A percentile compares a stretch with the other conserved stretches of the same genome.
phyloP scores from a whole-genome alignment of 495 filamentous ascomycete genomes.

The Penicillium daleae region DNA sequence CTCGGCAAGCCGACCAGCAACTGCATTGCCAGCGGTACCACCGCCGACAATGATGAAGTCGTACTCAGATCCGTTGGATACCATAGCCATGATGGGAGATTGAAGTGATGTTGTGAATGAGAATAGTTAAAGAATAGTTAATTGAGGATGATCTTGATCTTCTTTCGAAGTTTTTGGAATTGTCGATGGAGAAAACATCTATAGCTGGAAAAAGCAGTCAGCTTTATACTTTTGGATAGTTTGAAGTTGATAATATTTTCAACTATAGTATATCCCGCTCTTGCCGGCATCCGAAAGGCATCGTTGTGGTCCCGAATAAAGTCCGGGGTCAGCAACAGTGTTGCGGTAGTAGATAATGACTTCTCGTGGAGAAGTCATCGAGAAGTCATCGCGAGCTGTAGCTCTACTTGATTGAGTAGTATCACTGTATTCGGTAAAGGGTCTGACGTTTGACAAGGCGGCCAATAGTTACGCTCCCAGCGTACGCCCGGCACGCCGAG shows the following conservation, averaged over 20 bases:
- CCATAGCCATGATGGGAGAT: slow-evolving; percentile 25
- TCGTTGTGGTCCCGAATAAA: background rate
- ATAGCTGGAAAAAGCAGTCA: background rate
- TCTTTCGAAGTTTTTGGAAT: background rate
- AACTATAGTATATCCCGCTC: background rate
- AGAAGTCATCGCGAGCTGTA: background rate
- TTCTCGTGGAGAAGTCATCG: background rate
- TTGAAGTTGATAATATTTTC: background rate
- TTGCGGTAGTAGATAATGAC: background rate
- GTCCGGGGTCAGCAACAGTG: background rate
- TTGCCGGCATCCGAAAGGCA: background rate
- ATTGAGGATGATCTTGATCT: background rate
- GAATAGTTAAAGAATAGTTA: background rate
- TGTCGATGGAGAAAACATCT: background rate
- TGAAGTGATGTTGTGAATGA: background rate
- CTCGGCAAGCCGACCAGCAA: slow-evolving; percentile 63
- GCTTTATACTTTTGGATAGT: background rate
- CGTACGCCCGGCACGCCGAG: background rate
- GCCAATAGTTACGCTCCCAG: background rate
- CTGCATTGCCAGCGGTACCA: slow-evolving; percentile 60
- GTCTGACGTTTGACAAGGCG: background rate
- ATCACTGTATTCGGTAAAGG: background rate
- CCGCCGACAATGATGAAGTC: slow-evolving; percentile 54
- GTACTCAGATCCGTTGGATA: slow-evolving; percentile 35
- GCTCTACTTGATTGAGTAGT: background rate